A percentile compares a stretch with the other conserved stretches of the same genome.
Conservation (phyloP, 345 rosid genomes). For the Eucalyptus caleyi region DNA sequence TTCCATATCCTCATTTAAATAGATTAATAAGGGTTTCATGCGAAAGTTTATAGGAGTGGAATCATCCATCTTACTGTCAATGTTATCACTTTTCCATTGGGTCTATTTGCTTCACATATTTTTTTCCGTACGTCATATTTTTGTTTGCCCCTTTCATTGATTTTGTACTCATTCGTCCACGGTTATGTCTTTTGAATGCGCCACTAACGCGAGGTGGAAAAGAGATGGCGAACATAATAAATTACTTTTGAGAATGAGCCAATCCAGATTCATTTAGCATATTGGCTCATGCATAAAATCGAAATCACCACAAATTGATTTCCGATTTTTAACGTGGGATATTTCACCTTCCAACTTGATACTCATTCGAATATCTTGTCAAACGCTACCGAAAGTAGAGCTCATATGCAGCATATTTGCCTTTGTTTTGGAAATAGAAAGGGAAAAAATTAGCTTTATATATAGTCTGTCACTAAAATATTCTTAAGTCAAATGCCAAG, state of each 20-base stretch:
- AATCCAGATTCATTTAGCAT: too few species aligned
- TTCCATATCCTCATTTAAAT: too few species aligned
- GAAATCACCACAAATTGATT: not conserved
- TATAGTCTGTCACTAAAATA: not conserved
- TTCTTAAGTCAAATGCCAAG: not conserved
- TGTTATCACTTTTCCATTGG: too few species aligned
- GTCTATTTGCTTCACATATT: too few species aligned
- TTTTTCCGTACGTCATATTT: too few species aligned
- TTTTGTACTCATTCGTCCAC: too few species aligned
- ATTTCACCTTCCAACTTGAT: not conserved
- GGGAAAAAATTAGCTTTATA: fast-evolving
- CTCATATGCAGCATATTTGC: not conserved
- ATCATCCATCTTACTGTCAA: too few species aligned
- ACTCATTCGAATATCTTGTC: not conserved
- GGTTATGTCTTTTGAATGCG: not conserved
- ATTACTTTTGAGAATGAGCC: not conserved
- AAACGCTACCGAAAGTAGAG: not conserved
- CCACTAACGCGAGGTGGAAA: not conserved
- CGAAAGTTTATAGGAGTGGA: too few species aligned
- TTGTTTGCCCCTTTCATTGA: too few species aligned
- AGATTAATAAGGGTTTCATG: too few species aligned
- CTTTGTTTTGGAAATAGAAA: not conserved
- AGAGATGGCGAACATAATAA: not conserved
- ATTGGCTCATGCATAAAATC: too few species aligned
- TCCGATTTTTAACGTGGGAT: not conserved